These are phyloP conservation scores for Amniculicola lignicola DNA, from an alignment of 495 filamentous ascomycete species.

Conservation along the genomic window DNA sequence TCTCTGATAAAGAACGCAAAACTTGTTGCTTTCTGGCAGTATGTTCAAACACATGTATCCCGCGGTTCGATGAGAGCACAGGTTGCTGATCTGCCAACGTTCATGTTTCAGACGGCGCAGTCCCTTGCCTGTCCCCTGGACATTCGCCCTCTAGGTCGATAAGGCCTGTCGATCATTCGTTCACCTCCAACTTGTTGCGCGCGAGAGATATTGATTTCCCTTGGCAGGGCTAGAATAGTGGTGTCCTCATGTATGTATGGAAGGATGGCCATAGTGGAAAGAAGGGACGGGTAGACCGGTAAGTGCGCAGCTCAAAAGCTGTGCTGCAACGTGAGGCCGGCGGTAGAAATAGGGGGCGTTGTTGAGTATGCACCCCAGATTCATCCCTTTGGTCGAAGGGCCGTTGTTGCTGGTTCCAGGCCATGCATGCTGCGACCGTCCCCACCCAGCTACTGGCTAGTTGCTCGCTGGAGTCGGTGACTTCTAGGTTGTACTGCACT, in stretches of 20 bases:
- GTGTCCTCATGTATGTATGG: slow-evolving; percentile 27
- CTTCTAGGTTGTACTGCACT: slow-evolving; percentile 7
- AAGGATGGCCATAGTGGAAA: not conserved
- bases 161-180: no score
- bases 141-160: no score
- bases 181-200: slow-evolving; percentile 2
- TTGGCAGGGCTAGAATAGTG: slow-evolving; percentile 26
- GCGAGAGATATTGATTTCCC: not conserved
- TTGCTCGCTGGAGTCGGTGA: slow-evolving; percentile 4
- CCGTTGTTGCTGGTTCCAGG: not conserved
- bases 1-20: not conserved
- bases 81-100: not conserved
- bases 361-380: slow-evolving; percentile 21
- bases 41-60: slow-evolving; percentile 10
- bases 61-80: slow-evolving; percentile 1
- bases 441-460: not conserved
- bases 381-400: slow-evolving; percentile 7
- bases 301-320: no score
- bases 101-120: slow-evolving; percentile 4
- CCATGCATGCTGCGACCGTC: not conserved
- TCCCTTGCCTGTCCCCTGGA: not conserved
- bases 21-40: slow-evolving; percentile 14
- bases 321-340: not conserved
- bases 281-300: not conserved
- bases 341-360: not conserved